Evolutionary conservation across 768 basidiomycete genomes (phyloP).

Genomic region (Phlegmacium glaucopus): DNA sequence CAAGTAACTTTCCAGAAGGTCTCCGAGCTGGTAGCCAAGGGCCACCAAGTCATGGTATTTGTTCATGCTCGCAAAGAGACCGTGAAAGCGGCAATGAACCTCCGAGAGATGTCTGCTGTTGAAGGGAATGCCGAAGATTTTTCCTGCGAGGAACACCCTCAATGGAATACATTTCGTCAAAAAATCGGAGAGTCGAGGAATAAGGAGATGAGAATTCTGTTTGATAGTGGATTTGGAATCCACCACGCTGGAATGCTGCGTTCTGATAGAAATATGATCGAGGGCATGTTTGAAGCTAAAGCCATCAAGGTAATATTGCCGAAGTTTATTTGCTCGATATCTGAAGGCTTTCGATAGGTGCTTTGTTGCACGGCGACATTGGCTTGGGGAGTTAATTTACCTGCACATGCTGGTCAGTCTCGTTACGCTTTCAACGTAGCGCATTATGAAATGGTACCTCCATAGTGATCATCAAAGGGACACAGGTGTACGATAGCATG

Average conservation of each 20-base stretch:
- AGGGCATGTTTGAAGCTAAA: constrained; percentile 86
- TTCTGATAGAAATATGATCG: constrained; percentile 92
- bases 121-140: constrained; percentile 79
- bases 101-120: constrained; percentile 70
- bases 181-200: constrained; percentile 82
- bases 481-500: constrained; percentile 90
- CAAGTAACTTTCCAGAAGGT: constrained; percentile 89
- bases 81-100: constrained; percentile 80
- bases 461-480: constrained; percentile 93
- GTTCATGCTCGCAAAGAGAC: constrained; percentile 99
- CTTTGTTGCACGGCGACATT: constrained; percentile 97
- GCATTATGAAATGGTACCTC: constrained; percentile 5
- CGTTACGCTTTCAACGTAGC: not conserved
- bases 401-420: constrained; percentile 84
- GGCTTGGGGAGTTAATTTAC: constrained; percentile 99
- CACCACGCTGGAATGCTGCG: constrained; percentile 99
- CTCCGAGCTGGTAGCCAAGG: constrained; percentile 78
- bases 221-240: constrained; percentile 91
- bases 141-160: constrained; percentile 77
- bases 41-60: constrained; percentile 99
- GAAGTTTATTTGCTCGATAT: not conserved
- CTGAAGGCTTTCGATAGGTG: constrained; percentile 52
- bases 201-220: constrained; percentile 95
- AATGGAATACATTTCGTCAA: constrained; percentile 70
- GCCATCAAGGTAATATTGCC: constrained; percentile 75